Percentiles rank a stretch among this genome's conserved stretches.
Evolutionary conservation across 1,139 yeast genomes (phyloP).

Genomic region (Blastobotrys illinoisensis): DNA sequence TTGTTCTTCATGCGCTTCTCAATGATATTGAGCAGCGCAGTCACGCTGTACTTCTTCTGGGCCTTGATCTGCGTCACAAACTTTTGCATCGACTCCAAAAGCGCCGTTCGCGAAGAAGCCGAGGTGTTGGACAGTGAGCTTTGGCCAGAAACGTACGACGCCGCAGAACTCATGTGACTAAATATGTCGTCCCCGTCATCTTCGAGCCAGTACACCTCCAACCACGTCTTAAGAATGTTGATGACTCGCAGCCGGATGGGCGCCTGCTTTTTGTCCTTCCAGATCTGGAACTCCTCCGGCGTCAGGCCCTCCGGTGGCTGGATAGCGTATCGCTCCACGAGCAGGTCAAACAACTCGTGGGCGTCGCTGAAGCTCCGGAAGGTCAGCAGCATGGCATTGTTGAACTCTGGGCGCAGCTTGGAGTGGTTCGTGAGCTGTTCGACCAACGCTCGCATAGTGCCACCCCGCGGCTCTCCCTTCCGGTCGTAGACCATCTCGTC

Average conservation of each 20-base stretch:
- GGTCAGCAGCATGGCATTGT: conserved; percentile 64
- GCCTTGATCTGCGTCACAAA: conserved; percentile 51
- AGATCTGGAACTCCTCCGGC: conserved; percentile 71
- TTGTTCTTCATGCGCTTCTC: conserved; percentile 25
- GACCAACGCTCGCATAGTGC: conserved; percentile 73
- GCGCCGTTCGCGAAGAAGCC: conserved; percentile 24
- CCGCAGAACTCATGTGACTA: conserved; percentile 2
- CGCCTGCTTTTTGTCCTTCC: conserved; percentile 69
- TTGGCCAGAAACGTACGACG: conserved; percentile 8
- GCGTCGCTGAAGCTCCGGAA: conserved; percentile 75
- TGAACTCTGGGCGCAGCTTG: conserved; percentile 60
- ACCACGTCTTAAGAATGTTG: conserved; percentile 62
- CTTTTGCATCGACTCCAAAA: conserved; percentile 48
- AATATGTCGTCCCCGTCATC: conserved; percentile 41
- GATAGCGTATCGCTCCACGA: conserved; percentile 62
- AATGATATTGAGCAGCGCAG: conserved; percentile 20
- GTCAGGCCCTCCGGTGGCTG: conserved; percentile 87
- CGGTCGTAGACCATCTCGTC: conserved; percentile 65
- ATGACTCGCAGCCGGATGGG: conserved; percentile 65
- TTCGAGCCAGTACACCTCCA: conserved; percentile 75
- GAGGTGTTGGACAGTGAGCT: background rate
- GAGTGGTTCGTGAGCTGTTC: conserved; percentile 83
- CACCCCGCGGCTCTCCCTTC: conserved; percentile 77
- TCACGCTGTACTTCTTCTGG: conserved; percentile 43
- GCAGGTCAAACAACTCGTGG: conserved; percentile 52